Conservation (phyloP, 2,329 filamentous ascomycete species). For the Cytospora schulzeri region DNA sequence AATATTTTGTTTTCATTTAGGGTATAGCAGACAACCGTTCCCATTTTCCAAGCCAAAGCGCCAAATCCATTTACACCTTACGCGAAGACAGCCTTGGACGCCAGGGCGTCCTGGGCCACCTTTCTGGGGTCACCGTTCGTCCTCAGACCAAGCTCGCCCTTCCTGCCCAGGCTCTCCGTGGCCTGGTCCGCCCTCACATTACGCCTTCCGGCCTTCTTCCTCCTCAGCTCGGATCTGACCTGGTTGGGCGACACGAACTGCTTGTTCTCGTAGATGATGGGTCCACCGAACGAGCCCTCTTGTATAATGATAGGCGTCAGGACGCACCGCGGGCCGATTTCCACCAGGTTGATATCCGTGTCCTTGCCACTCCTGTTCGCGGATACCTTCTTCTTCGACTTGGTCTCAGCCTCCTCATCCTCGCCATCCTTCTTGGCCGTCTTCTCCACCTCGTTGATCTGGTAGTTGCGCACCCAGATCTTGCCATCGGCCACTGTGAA, state of each 20-base stretch:
- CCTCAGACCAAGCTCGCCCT: constrained; percentile 73
- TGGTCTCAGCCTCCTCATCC: constrained; percentile 43
- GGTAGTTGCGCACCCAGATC: constrained; percentile 95
- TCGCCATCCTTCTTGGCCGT: constrained; percentile 46
- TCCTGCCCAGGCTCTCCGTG: constrained; percentile 73
- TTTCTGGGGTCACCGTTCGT: constrained; percentile 62
- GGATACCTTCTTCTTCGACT: constrained; percentile 41
- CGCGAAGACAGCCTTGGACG: constrained; percentile 75
- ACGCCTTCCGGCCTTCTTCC: constrained; percentile 76
- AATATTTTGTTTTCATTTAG: constrained; percentile 13
- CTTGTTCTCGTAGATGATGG: constrained; percentile 97
- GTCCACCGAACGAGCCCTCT: constrained; percentile 92
- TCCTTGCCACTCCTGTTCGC: constrained; percentile 51
- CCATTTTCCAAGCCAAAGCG: constrained; percentile 22
- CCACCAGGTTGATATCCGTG: constrained; percentile 80
- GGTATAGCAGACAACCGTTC: constrained; percentile 25
- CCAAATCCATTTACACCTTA: constrained; percentile 43
- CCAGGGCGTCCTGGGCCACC: constrained; percentile 68
- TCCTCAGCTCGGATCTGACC: constrained; percentile 77
- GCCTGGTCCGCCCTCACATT: constrained; percentile 74
- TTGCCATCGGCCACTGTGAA: constrained; percentile 91
- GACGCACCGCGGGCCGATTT: constrained; percentile 92
- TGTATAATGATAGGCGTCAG: constrained; percentile 93
- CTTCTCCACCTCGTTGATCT: constrained; percentile 82
- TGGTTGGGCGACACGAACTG: constrained; percentile 97